Percentiles rank a stretch among this genome's conserved stretches.
phyloP scores from a whole-genome alignment of 169 alveolate species.

The Perkinsus olseni region DNA sequence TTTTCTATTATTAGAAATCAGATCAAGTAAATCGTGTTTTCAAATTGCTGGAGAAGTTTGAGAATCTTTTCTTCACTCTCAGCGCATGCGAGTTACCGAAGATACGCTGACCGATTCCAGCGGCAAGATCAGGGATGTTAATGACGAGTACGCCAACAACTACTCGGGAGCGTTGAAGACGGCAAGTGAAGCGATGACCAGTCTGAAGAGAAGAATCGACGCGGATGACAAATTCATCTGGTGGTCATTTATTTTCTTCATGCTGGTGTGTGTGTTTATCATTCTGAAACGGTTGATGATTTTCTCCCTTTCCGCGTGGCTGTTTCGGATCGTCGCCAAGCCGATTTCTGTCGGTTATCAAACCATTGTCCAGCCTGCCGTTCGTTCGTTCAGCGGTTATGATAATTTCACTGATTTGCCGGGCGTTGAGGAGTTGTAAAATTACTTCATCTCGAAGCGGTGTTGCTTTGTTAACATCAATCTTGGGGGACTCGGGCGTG shows the following conservation, averaged over 20 bases:
- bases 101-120: neutral
- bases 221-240: neutral
- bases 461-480: neutral
- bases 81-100: neutral
- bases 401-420: neutral
- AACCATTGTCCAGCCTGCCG: neutral
- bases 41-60: neutral
- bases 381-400: neutral
- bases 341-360: neutral
- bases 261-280: neutral
- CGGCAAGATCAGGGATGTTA: neutral
- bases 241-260: neutral
- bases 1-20: too few species aligned
- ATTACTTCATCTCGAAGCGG: neutral
- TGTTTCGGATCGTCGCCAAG: neutral
- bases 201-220: neutral
- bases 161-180: neutral
- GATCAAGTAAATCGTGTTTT: neutral
- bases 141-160: neutral
- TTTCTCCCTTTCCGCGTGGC: neutral
- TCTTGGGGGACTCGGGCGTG: too few species aligned
- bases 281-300: neutral
- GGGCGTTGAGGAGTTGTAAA: neutral
- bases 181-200: neutral
- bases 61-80: neutral